Evolutionary conservation across 768 basidiomycete genomes (phyloP), one percentile per base, ranked within the genome.

Genomic region (Pulveroboletus ravenelii): DNA sequence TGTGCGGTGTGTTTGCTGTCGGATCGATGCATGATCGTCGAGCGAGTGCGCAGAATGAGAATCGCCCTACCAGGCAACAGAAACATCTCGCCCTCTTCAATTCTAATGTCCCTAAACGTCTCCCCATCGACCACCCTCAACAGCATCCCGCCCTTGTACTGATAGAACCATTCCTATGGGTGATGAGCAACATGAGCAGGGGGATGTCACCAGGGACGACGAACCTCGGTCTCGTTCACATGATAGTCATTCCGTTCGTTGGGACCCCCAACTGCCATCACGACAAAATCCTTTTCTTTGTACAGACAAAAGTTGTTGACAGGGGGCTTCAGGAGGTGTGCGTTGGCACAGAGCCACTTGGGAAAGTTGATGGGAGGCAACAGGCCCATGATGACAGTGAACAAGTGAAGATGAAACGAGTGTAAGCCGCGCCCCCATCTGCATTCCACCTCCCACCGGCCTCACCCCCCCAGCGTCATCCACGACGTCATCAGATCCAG

Each of bases 1-100:
- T 96, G 70, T 99, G 95, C 0, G 95, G 95, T 0, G 91, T 96
- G 65, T 97, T 96, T 1, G 84, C 95, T 95, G 56, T 20, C 20
- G 25, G 6, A 29, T 31, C n/a, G 10, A 32, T 10, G 7, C 5
- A 35, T 51, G 40, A 54, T 41, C 25, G 18, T 23, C 20, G 20
- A 23, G 4, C 20, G 20, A 23, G 20, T 23, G 30, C 10, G 25
- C 36, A 8, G 7, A 9, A 27, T 5, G 14, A 17, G 18, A 15
- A 44, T 43, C 34, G 12, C 63, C 78, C 46, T 55, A 91, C 95
- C 89, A 43, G 95, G 95, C 20, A 98, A 74, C 59, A 98, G 62
- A 68, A 96, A 97, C 93, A 97, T 97, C 53, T 93, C 93, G 41
- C 94, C 94, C 68, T 99, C 93, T 55, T 84, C 87, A 58, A 98